Conservation (phyloP, 2,329 filamentous ascomycete genomes). For the Cladosporium sp. region DNA sequence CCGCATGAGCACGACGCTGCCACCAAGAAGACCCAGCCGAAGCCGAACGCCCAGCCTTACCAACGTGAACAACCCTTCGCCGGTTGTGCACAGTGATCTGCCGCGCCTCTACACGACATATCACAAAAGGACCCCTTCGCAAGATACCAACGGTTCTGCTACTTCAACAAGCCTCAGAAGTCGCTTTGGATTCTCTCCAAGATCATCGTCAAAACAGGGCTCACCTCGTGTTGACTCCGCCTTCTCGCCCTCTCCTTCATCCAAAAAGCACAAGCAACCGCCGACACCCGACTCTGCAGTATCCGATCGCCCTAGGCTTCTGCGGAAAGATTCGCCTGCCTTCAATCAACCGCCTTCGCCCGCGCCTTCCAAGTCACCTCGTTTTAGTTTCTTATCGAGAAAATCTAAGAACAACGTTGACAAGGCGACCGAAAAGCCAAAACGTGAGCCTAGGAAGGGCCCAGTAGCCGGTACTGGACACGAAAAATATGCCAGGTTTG, state of each 20-base stretch:
- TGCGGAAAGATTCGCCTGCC: slow-evolving; percentile 31
- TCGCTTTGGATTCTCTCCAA: slow-evolving; percentile 34
- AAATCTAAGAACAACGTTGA: slow-evolving; percentile 61
- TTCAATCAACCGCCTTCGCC: slow-evolving; percentile 40
- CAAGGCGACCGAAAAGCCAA: slow-evolving; percentile 50
- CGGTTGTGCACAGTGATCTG: slow-evolving; percentile 55
- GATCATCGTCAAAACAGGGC: slow-evolving; percentile 27
- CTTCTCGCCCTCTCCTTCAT: slow-evolving; percentile 25
- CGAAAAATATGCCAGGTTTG: slow-evolving; percentile 72
- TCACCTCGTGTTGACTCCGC: slow-evolving; percentile 31
- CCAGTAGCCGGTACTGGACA: slow-evolving; percentile 91
- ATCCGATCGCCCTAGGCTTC: slow-evolving; percentile 16
- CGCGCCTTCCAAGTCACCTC: slow-evolving; percentile 54
- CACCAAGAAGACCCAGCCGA: slow-evolving; percentile 40
- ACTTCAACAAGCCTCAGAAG: slow-evolving; percentile 33
- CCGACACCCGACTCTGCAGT: slow-evolving; percentile 17
- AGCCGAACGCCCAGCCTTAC: slow-evolving; percentile 42
- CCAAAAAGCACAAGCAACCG: slow-evolving; percentile 17
- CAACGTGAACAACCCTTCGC: slow-evolving; percentile 43
- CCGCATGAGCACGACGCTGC: slow-evolving; percentile 34
- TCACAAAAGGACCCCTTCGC: slow-evolving; percentile 49
- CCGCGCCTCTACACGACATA: slow-evolving; percentile 42
- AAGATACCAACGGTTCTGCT: slow-evolving; percentile 36
- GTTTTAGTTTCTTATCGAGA: slow-evolving; percentile 74
- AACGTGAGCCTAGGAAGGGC: slow-evolving; percentile 62